Evolutionary conservation across 805 yeast species (phyloP), one percentile per base, ranked within the genome.

Genomic region (Teunomyces pallodes): DNA sequence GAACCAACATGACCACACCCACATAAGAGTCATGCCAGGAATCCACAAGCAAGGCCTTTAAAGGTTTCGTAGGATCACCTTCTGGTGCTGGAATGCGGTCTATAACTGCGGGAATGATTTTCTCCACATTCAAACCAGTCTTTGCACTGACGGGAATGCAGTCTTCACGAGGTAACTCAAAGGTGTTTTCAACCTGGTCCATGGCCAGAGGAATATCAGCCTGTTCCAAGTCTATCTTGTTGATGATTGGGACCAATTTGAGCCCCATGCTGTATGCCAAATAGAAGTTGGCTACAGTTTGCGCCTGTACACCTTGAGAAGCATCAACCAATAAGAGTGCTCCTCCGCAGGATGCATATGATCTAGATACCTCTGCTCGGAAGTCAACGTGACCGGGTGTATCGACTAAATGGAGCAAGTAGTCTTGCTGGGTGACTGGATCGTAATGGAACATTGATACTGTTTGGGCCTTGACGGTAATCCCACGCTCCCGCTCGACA

Each of bases 381-480:
- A 92, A 92, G 65, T 92, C 99, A 29, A 94, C 98, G 64, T 92
- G 99, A 0, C 99, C 99, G 0, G 99, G 99, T 0, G 98, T 92
- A 65, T 92, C 99, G 40, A 94, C 97, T 40, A 92, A 72, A 71
- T 92, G 97, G 41, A 92, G 70, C 46, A 94, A 66, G 62, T 89
- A 94, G 56, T 92, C 97, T 56, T 81, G 72, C 2, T 82, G 81
- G 7, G 81, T 73, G 54, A 82, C 75, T 1, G 72, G 70, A 46
- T 72, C 70, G 31, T 76, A 75, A 64, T 90, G 90, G 50, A 94
- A 76, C 97, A 92, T 94, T 0, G 96, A 79, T 58, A 96, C 92
- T 0, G 98, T 94, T 62, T 94, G 98, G 0, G 98, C 98, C 66
- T 92, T 92, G 47, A 92, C 94, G 0, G 99, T 92, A 58, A 92